phyloP scores from a whole-genome alignment of 495 filamentous ascomycete species.

The Penicillium steckii region DNA sequence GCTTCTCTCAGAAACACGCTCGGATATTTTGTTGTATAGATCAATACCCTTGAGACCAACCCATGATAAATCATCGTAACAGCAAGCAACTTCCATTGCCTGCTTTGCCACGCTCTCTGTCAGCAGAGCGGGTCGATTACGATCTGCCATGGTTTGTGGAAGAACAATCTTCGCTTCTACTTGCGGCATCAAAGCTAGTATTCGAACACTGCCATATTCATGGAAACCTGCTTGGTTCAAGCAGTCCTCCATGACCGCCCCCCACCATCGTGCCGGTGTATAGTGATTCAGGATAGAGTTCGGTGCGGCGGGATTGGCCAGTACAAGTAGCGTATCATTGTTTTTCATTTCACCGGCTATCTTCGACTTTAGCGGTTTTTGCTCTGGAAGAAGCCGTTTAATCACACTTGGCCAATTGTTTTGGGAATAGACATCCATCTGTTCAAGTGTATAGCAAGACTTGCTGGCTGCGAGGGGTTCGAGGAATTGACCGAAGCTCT shows the following conservation, averaged over 20 bases:
- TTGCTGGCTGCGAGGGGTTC: conserved; percentile 58
- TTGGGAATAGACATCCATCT: conserved; percentile 43
- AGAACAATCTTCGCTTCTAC: conserved; percentile 46
- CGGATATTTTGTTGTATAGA: conserved; percentile 32
- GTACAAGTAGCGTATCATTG: conserved; percentile 67
- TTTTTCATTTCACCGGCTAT: conserved; percentile 31
- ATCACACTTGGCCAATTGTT: conserved; percentile 50
- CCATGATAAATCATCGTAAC: conserved; percentile 12
- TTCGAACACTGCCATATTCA: conserved; percentile 59
- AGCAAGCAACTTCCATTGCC: conserved; percentile 46
- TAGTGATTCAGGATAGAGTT: conserved; percentile 36
- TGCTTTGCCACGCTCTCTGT: conserved; percentile 54
- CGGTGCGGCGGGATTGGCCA: conserved; percentile 51
- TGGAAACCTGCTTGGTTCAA: conserved; percentile 28
- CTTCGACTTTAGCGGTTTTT: conserved; percentile 18
- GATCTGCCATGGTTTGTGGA: conserved; percentile 51
- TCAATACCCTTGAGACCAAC: conserved; percentile 28
- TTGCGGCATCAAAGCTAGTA: conserved; percentile 61
- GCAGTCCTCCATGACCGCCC: conserved; percentile 29
- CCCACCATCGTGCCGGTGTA: conserved; percentile 36
- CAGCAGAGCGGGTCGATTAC: conserved; percentile 52
- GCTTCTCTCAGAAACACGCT: conserved; percentile 32
- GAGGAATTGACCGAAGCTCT: conserved; percentile 47
- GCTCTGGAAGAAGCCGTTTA: conserved; percentile 39
- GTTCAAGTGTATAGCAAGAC: conserved; percentile 51